A percentile compares a stretch with the other conserved stretches of the same genome.
These are phyloP conservation scores for Debaryomycetaceae sp. DNA, from an alignment of 1,139 yeast species.

Conservation along the genomic window DNA sequence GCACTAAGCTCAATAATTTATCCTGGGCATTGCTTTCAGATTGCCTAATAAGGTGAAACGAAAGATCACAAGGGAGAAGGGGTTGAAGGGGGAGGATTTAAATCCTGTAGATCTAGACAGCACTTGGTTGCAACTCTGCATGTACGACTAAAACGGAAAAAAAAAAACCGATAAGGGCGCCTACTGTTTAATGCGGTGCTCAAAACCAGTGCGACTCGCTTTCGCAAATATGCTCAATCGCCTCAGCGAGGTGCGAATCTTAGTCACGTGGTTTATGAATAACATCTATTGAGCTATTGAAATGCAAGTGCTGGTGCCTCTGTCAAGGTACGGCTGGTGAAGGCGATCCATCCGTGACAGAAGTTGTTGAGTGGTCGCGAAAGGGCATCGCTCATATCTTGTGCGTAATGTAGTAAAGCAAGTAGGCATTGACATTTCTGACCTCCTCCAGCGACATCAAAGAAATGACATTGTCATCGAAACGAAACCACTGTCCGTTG, in stretches of 20 bases:
- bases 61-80: too few relatives aligned
- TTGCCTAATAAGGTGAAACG: too few relatives aligned
- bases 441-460: constrained; percentile 63
- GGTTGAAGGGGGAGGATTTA: too few relatives aligned
- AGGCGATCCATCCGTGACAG: not conserved
- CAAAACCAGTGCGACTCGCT: not conserved
- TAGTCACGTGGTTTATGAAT: not conserved
- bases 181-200: not conserved
- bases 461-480: constrained; percentile 87
- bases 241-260: not conserved
- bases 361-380: not conserved
- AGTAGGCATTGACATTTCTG: constrained; percentile 65
- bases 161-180: not conserved
- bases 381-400: constrained; percentile 23
- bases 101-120: constrained; percentile 2
- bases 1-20: too few relatives aligned
- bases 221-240: not conserved
- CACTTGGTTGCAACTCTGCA: constrained; percentile 3
- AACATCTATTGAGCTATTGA: not conserved
- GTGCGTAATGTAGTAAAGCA: constrained; percentile 71
- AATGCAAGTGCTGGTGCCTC: constrained; percentile 1
- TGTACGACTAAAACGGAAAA: not conserved
- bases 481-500: constrained; percentile 79
- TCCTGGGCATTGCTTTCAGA: too few relatives aligned
- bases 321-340: not conserved